These are phyloP conservation scores for Crepidotus variabilis DNA, from an alignment of 768 basidiomycete genomes.

Conservation along the genomic window DNA sequence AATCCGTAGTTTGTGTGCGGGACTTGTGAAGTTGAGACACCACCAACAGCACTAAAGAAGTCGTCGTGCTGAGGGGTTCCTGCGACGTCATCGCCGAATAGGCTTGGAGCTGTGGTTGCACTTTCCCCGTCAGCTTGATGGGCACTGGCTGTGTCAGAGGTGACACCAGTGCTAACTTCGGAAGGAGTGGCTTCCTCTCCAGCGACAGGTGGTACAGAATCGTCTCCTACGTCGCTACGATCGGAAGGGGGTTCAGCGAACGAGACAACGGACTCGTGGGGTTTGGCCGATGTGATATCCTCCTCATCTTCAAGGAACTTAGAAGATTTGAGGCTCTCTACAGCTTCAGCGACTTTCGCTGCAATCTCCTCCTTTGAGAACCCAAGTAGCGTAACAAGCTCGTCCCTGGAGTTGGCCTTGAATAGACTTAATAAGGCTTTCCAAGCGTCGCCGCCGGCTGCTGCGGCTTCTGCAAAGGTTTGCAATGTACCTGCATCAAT, in stretches of 20 bases:
- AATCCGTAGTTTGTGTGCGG: constrained; percentile 78
- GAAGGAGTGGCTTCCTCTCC: constrained; percentile 64
- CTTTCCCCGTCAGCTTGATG: constrained; percentile 69
- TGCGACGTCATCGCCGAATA: constrained; percentile 79
- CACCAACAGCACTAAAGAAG: constrained; percentile 83
- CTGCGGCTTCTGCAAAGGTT: constrained; percentile 47
- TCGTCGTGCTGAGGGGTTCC: constrained; percentile 75
- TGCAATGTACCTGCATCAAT: constrained; percentile 55
- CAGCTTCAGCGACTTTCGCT: constrained; percentile 74
- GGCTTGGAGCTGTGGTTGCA: constrained; percentile 80
- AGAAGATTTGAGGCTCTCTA: constrained; percentile 62
- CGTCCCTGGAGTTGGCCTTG: constrained; percentile 84
- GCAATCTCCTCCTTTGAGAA: constrained; percentile 89
- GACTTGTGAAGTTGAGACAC: constrained; percentile 40
- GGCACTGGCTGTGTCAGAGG: constrained; percentile 57
- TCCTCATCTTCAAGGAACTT: constrained; percentile 34
- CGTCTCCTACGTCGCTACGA: constrained; percentile 36
- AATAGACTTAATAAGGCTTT: constrained; percentile 87
- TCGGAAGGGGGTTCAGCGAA: constrained; percentile 65
- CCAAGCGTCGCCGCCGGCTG: constrained; percentile 60
- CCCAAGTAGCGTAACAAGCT: constrained; percentile 85
- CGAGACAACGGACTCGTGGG: constrained; percentile 76
- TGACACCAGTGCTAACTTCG: constrained; percentile 63
- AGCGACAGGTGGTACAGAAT: constrained; percentile 23
- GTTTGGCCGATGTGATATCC: constrained; percentile 37